These are phyloP conservation scores for Fusarium albosuccineum DNA, from an alignment of 2,329 filamentous ascomycete species.

Conservation along the genomic window DNA sequence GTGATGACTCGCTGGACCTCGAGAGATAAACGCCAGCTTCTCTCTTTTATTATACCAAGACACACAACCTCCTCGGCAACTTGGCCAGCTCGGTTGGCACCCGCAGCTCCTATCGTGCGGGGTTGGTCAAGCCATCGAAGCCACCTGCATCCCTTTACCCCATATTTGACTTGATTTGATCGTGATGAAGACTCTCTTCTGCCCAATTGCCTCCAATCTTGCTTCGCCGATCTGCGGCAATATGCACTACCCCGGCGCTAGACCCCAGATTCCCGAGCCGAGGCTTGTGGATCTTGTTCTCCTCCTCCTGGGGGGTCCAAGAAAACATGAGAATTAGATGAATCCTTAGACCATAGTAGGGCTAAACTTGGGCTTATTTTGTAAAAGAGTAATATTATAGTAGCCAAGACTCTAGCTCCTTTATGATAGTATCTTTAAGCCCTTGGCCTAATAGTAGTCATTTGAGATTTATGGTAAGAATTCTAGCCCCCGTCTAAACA, in stretches of 20 bases:
- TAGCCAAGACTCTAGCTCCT: too few relatives aligned
- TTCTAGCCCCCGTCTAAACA: too few relatives aligned
- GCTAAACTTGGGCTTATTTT: too few relatives aligned
- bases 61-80: constrained; percentile 39
- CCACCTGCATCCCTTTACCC: constrained; percentile 4
- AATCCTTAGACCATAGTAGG: too few relatives aligned
- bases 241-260: constrained; percentile 4
- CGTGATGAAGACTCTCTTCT: too few relatives aligned
- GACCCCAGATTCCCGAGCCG: constrained; percentile 16
- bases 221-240: constrained; percentile 27
- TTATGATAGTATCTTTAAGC: too few relatives aligned
- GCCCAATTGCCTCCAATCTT: neutral
- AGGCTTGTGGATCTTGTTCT: constrained; percentile 26
- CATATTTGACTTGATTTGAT: constrained; percentile 8
- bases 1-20: neutral
- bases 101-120: constrained; percentile 33
- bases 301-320: too few relatives aligned
- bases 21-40: neutral
- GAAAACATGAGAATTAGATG: too few relatives aligned
- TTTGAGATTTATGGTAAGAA: too few relatives aligned
- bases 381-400: too few relatives aligned
- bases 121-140: constrained; percentile 27
- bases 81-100: constrained; percentile 2
- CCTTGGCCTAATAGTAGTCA: too few relatives aligned
- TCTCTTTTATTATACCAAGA: constrained; percentile 8